Evolutionary conservation across 257 asterid genomes (phyloP).

Genomic region (Mitragyna speciosa): DNA sequence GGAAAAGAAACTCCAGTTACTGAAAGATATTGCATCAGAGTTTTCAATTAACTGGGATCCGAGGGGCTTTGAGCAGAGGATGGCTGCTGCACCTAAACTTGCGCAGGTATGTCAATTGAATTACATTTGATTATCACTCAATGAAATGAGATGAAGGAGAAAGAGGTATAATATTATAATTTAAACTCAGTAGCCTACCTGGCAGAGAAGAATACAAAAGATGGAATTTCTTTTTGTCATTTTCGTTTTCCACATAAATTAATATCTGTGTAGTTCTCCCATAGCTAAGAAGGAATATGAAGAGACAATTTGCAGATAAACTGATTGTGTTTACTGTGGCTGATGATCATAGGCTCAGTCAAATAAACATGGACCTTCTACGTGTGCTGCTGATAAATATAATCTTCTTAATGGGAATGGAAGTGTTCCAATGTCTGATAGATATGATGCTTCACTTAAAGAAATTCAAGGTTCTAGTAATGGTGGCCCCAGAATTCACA

Average conservation of each 20-base stretch:
- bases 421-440: constrained; percentile 30
- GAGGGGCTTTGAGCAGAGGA: constrained; percentile 70
- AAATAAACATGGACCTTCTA: constrained; percentile 24
- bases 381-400: constrained; percentile 25
- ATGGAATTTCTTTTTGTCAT: not conserved
- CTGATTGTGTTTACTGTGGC: constrained; percentile 2
- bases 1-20: constrained; percentile 61
- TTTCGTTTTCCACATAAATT: not conserved
- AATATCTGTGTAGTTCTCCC: not conserved
- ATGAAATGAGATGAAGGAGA: constrained; percentile 17
- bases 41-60: constrained; percentile 81
- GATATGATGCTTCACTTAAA: constrained; percentile 26
- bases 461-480: constrained; percentile 38
- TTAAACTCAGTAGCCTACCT: not conserved
- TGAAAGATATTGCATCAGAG: constrained; percentile 86
- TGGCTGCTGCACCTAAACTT: constrained; percentile 50
- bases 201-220: not conserved
- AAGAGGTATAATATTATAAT: not conserved
- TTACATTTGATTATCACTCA: not conserved
- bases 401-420: constrained; percentile 41
- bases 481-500: constrained; percentile 26
- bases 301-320: not conserved
- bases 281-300: not conserved
- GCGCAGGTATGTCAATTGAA: constrained; percentile 50
- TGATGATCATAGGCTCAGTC: constrained; percentile 26